Evolutionary conservation across 2,329 filamentous ascomycete species (phyloP).

Genomic region (Aspergillus japonicus): DNA sequence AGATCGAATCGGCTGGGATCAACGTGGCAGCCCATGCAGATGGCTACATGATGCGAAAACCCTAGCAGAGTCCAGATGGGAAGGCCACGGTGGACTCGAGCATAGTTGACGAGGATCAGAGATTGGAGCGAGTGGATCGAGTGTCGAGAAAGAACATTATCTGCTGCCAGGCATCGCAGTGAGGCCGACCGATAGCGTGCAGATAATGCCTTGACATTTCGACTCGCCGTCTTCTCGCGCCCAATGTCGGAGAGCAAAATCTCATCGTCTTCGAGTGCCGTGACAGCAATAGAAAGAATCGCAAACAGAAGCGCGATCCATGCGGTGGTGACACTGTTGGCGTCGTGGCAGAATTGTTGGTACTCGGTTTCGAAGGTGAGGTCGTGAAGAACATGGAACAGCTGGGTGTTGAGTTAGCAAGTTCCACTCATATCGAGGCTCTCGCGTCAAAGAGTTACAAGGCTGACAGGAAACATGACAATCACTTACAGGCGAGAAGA

Average conservation of each 20-base stretch:
- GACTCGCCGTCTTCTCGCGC: constrained; percentile 35
- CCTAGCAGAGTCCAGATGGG: constrained; percentile 43
- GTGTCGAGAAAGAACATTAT: constrained; percentile 40
- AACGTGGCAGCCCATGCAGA: constrained; percentile 44
- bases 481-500: constrained; percentile 40
- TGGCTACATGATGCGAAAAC: constrained; percentile 41
- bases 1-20: constrained; percentile 40
- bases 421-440: not conserved
- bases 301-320: constrained; percentile 43
- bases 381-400: constrained; percentile 45
- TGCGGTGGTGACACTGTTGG: constrained; percentile 35
- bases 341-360: constrained; percentile 37
- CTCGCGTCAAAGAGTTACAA: not conserved
- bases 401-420: constrained; percentile 15
- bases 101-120: constrained; percentile 42
- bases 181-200: constrained; percentile 39
- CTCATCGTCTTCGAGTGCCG: constrained; percentile 37
- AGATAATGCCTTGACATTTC: constrained; percentile 38
- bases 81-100: constrained; percentile 36
- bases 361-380: constrained; percentile 43
- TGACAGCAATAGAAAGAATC: constrained; percentile 41
- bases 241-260: constrained; percentile 39
- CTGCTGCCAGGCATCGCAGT: constrained; percentile 40
- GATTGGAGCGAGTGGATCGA: constrained; percentile 43
- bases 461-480: not conserved